Evolutionary conservation across 495 filamentous ascomycete genomes (phyloP), one percentile per base, ranked within the genome.

Genomic region (Neurospora sp.): DNA sequence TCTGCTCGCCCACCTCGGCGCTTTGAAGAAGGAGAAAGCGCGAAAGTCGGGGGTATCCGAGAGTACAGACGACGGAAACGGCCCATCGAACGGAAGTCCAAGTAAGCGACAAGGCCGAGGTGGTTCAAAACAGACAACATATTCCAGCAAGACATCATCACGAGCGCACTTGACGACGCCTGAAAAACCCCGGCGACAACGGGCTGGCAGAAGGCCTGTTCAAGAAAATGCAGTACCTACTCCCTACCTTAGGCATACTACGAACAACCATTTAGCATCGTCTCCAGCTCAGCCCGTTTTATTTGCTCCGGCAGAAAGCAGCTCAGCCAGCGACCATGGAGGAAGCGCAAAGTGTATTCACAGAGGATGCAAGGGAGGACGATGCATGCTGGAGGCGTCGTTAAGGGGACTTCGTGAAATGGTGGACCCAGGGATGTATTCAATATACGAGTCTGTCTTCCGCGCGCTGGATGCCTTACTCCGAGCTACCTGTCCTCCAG

Each of bases 1-100:
- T 17, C 77, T 90, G 35, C 78, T 86, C 27, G 84, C 86, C 22
- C 84, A 86, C 40, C 82, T 90, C 27, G 76, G 83, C 72, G 82
- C 85, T 9, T 78, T 89, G 16, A 83, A 82, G 61, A 88, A 84
- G 59, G 82, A 84, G 10, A 77, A 72, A 59, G 73, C 71, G 44
- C 71, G 75, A 8, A 72, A 44, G 12, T 22, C 40, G 14, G 53
- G 53, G 1, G 27, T 65, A 35, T 35, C 14, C 14, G 53, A 37
- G 27, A 65, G 27, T 3, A 8, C 2, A 65, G 53, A 35, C 31
- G 27, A 65, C 3, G 27, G 10, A 16, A 37, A 65, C 1, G 12
- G 53, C 27, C 7, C 27, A 3, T 17, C 27, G 53, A 65, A 3
- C 27, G 12, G 6, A 3, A 65, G 6, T 8, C 27, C 7, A 1